Evolutionary conservation across 2,329 filamentous ascomycete species (phyloP), one percentile per base, ranked within the genome.

Genomic region (Ramularia collo-cygni): DNA sequence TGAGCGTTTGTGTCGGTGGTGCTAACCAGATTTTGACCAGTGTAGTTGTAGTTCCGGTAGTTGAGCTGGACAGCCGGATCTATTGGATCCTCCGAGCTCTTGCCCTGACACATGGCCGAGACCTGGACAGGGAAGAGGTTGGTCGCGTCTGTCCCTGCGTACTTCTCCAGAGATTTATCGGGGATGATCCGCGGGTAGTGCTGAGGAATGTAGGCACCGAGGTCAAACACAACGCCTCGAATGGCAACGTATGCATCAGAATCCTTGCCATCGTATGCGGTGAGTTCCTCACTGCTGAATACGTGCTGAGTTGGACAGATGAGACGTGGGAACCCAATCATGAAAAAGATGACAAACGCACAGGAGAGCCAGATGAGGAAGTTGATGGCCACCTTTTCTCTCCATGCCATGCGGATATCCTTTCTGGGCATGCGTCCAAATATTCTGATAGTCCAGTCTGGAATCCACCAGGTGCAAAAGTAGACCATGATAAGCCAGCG

Each of bases 301-400:
- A 98, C 87, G 57, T 94, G 68, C 61, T 98, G 92, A 14, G 73
- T 90, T 0, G 92, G 92, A 64, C 92, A 98, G 56, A 98, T 87
- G 48, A 96, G 67, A 51, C 74, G 68, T 1, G 93, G 93, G 59
- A 98, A 93, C 40, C 81, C 74, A 45, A 96, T 63, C 67, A 96
- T 87, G 71, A 98, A 84, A 70, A 98, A 98, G 40, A 83, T 76
- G 18, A 85, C 79, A 35, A 85, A 64, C 12, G 68, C 69, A 66
- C 90, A 96, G 60, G 75, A 77, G 42, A 90, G 69, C 92, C 93
- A 98, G 60, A 98, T 98, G 58, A 96, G 75, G 62, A 98, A 73
- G 70, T 98, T 98, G 74, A 98, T 98, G 38, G 92, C 90, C 43
- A 98, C 63, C 72, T 98, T 98, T 64, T 98, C 92, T 59, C 92